Evolutionary conservation across 208 protist species (phyloP).

Genomic region (Wallacemonas sp.): DNA sequence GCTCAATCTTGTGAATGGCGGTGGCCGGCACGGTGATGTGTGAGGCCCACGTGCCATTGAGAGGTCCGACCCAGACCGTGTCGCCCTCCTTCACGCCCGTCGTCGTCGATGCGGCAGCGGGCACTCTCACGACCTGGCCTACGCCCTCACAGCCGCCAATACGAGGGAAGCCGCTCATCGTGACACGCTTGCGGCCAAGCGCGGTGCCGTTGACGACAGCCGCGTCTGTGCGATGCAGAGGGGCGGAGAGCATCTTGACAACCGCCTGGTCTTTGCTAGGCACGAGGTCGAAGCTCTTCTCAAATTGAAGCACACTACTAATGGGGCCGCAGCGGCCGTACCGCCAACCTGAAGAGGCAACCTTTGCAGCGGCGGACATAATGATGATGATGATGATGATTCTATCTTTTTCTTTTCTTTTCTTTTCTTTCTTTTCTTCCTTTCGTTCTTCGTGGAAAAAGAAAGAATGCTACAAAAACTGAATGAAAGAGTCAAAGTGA

Average conservation of each 20-base stretch:
- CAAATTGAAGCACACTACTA: conserved; percentile 39
- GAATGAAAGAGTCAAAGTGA: too few species aligned
- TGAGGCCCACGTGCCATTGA: conserved; percentile 72
- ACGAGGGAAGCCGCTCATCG: conserved; percentile 38
- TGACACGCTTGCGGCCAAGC: conserved; percentile 45
- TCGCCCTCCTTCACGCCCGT: conserved; percentile 65
- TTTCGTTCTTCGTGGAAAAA: too few species aligned
- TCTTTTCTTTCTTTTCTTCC: too few species aligned
- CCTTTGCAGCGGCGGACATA: conserved; percentile 35
- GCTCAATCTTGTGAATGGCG: conserved; percentile 59
- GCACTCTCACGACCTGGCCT: conserved; percentile 39
- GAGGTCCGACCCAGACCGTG: conserved; percentile 68
- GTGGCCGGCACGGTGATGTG: conserved; percentile 37
- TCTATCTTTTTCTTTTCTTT: too few species aligned
- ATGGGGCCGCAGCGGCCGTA: conserved; percentile 71
- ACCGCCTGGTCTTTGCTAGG: conserved; percentile 52
- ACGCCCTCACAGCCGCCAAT: conserved; percentile 74
- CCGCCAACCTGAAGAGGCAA: conserved; percentile 61
- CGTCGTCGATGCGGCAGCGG: conserved; percentile 7
- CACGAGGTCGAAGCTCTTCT: conserved; percentile 46
- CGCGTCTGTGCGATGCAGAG: conserved; percentile 67
- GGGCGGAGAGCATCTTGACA: conserved; percentile 56
- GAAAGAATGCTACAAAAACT: too few species aligned
- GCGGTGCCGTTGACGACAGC: conserved; percentile 73
- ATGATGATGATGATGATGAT: too few species aligned